These are phyloP conservation scores for Allomyces javanicus DNA, from an alignment of 192 early-diverging fungal species.

Conservation along the genomic window DNA sequence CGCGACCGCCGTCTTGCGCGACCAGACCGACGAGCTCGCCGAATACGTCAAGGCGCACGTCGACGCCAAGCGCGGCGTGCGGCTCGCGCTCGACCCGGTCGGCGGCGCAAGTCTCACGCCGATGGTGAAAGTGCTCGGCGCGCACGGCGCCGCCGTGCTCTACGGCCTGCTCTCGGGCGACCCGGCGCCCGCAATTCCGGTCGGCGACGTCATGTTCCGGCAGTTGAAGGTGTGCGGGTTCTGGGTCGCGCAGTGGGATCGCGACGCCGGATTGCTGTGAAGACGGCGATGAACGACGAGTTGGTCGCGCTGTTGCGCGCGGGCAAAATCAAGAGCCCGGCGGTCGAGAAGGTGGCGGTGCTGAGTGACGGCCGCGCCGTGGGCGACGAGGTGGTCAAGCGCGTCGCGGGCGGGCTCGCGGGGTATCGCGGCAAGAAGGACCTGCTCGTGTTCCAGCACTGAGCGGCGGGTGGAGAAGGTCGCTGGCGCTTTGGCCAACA, in stretches of 20 bases:
- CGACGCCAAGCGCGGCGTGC: slow-evolving; percentile 23
- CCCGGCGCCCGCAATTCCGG: slow-evolving; percentile 48
- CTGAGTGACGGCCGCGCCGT: too few species aligned
- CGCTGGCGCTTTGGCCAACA: too few species aligned
- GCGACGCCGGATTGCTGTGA: too few species aligned
- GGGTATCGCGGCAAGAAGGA: too few species aligned
- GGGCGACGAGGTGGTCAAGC: too few species aligned
- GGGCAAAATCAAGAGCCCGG: too few species aligned
- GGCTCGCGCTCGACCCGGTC: slow-evolving; percentile 74
- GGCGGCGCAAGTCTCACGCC: slow-evolving; percentile 58
- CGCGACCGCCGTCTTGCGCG: slow-evolving; percentile 49
- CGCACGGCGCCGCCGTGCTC: slow-evolving; percentile 43
- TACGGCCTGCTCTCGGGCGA: slow-evolving; percentile 86
- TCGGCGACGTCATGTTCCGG: slow-evolving; percentile 71
- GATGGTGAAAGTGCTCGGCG: slow-evolving; percentile 45
- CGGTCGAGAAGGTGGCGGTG: too few species aligned
- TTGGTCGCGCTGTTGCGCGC: too few species aligned
- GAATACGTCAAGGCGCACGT: slow-evolving; percentile 14
- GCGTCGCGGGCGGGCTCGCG: too few species aligned
- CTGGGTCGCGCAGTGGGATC: slow-evolving; percentile 82
- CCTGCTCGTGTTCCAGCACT: too few species aligned
- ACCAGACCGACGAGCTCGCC: slow-evolving; percentile 37
- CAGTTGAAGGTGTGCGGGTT: slow-evolving; percentile 50
- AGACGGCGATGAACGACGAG: too few species aligned
- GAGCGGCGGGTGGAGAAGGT: too few species aligned